These are phyloP conservation scores for Cenchrus purpureus DNA, from an alignment of 176 grass and related monocot genomes.

Conservation along the genomic window DNA sequence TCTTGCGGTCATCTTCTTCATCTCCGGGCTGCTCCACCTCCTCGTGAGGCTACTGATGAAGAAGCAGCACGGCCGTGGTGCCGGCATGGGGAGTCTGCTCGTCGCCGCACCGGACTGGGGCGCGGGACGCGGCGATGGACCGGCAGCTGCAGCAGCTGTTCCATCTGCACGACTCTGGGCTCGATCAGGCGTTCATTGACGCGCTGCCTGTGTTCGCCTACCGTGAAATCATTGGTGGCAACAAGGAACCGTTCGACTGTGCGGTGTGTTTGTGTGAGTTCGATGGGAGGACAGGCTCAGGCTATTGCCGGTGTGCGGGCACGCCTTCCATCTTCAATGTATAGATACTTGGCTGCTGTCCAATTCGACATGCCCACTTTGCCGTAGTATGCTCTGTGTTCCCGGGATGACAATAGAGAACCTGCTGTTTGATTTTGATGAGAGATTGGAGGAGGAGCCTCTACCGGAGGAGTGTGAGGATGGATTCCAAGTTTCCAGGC, in stretches of 20 bases:
- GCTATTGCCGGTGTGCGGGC: constrained; percentile 61
- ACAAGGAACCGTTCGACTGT: constrained; percentile 62
- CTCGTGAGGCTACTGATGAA: constrained; percentile 57
- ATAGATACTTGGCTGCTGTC: constrained; percentile 66
- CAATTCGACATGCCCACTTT: constrained; percentile 69
- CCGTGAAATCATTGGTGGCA: constrained; percentile 56
- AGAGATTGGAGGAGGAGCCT: constrained; percentile 45
- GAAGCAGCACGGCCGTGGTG: constrained; percentile 50
- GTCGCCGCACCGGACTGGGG: constrained; percentile 15
- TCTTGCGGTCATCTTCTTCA: constrained; percentile 71
- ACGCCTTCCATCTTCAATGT: constrained; percentile 65
- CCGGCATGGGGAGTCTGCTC: constrained; percentile 10
- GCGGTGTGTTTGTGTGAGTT: constrained; percentile 73
- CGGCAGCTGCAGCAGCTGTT: constrained; percentile 77
- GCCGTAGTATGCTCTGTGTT: constrained; percentile 53
- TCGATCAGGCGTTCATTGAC: constrained; percentile 71
- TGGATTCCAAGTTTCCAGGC: constrained; percentile 21
- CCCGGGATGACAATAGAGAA: constrained; percentile 41
- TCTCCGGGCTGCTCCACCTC: constrained; percentile 73
- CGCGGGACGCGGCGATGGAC: constrained; percentile 47
- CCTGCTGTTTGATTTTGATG: constrained; percentile 50
- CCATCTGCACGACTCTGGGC: constrained; percentile 71
- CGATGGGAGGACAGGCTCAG: constrained; percentile 58
- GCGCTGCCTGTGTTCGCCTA: constrained; percentile 69
- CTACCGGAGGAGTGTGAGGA: constrained; percentile 30